Evolutionary conservation across 495 filamentous ascomycete species (phyloP), one percentile per base, ranked within the genome.

Genomic region (Xylaria sp.): DNA sequence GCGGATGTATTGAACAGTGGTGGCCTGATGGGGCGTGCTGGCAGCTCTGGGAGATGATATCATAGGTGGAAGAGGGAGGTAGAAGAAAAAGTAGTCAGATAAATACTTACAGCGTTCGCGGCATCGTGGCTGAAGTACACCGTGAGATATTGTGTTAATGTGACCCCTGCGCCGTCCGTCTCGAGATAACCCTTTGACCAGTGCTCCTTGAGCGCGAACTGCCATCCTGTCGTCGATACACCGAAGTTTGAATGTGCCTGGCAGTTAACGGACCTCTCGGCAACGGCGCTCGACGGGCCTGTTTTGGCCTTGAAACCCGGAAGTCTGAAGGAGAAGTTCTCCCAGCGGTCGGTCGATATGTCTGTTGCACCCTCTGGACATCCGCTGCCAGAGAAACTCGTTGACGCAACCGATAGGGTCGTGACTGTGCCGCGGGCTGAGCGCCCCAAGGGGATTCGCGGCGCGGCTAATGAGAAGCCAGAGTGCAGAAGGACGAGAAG

Each of bases 111-210:
- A 24, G 64, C 26, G 21, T 55, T 55, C 5, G 31, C 35, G n/a
- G 64, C 31, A 12, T 67, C 35, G n/a, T 55, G 64, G 64, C 64
- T 67, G 35, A 67, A 67, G 15, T 67, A 67, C 14, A 67, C 24
- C 9, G 64, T 67, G 21, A 67, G 31, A 41, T 67, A 67, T 11
- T 67, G 64, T 11, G 48, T 26, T n/a, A 67, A 48, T 11, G 64
- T 67, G 50, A 67, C 21, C 17, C 64, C 64, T 0, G 44, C 48
- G 12, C 64, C 64, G 21, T 55, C 46, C 19, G 41, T 21, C 29
- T 53, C 46, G 9, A 67, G 14, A 41, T 67, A n/a, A n/a, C 64
- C 64, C 31, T 37, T 55, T 3, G 64, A 67, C 64, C 64, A 67
- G 26, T 53, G 50, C 9, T 67, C 64, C 31, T 55, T 53, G 35